phyloP scores from a whole-genome alignment of 441 rosid species.

The Croton setiger region DNA sequence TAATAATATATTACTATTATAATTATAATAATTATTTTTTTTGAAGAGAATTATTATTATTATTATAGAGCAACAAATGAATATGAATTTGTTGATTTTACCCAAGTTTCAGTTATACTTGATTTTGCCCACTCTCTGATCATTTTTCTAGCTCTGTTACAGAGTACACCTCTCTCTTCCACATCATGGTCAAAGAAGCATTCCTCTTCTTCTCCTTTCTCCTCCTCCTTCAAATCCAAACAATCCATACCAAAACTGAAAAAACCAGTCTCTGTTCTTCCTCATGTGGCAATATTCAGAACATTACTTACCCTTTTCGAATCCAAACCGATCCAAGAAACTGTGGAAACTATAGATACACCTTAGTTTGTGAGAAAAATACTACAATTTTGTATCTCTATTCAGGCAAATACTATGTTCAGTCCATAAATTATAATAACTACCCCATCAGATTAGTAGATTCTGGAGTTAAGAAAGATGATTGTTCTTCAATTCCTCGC shows the following conservation, averaged over 20 bases:
- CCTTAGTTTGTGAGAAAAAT: conserved; percentile 7
- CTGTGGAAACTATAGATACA: conserved; percentile 9
- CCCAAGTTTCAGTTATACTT: too few relatives aligned
- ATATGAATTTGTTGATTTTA: too few relatives aligned
- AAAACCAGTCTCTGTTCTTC: background rate
- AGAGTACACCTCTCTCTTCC: background rate
- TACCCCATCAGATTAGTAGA: conserved; percentile 7
- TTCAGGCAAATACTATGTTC: background rate
- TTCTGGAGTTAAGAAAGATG: background rate
- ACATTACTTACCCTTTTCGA: conserved; percentile 20
- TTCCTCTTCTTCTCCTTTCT: background rate
- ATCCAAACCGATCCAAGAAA: conserved; percentile 10
- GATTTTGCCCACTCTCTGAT: too few relatives aligned
- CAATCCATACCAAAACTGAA: background rate
- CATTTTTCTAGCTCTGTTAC: too few relatives aligned
- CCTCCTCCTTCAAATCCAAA: background rate
- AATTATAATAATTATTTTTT: too few relatives aligned
- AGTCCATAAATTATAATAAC: conserved; percentile 2
- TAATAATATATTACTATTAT: too few relatives aligned
- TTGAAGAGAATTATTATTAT: too few relatives aligned
- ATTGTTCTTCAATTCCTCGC: conserved; percentile 20
- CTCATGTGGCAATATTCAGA: conserved; percentile 13
- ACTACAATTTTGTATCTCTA: background rate
- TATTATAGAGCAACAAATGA: too few relatives aligned
- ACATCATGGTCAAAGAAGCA: background rate